Percentiles rank a stretch among this genome's conserved stretches.
Conservation (phyloP, 2,329 filamentous ascomycete species). For the Ascochyta lentis region DNA sequence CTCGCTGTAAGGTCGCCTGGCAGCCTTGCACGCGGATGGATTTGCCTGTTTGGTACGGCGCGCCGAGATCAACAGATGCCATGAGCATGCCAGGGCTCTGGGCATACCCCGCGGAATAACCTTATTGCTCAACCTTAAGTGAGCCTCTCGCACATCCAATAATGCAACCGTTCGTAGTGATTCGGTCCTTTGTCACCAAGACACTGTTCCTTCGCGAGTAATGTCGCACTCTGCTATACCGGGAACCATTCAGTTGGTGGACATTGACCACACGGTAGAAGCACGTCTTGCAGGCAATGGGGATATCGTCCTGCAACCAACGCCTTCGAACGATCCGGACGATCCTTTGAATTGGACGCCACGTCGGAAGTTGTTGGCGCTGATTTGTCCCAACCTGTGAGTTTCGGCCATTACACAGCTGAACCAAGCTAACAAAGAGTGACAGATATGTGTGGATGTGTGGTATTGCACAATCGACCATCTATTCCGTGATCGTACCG, state of each 20-base stretch:
- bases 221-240: constrained; percentile 31
- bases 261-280: constrained; percentile 48
- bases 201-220: background rate
- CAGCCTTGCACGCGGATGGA: background rate
- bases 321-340: constrained; percentile 44
- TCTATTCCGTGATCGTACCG: constrained; percentile 59
- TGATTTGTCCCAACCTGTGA: constrained; percentile 33
- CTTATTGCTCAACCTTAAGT: constrained; percentile 6
- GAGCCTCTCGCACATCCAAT: background rate
- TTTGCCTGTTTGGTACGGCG: constrained; percentile 4
- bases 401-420: background rate
- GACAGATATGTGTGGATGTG: constrained; percentile 58
- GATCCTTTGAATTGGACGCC: constrained; percentile 47
- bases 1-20: background rate
- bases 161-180: background rate
- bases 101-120: constrained; percentile 4
- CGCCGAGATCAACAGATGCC: constrained; percentile 7
- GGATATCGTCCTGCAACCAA: constrained; percentile 53
- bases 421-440: constrained; percentile 37
- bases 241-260: constrained; percentile 54
- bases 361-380: constrained; percentile 32
- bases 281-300: constrained; percentile 46
- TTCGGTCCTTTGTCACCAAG: constrained; percentile 1
- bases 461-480: constrained; percentile 57
- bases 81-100: background rate